Conservation (phyloP, 129 eudicot genomes). For the Calendula officinalis region DNA sequence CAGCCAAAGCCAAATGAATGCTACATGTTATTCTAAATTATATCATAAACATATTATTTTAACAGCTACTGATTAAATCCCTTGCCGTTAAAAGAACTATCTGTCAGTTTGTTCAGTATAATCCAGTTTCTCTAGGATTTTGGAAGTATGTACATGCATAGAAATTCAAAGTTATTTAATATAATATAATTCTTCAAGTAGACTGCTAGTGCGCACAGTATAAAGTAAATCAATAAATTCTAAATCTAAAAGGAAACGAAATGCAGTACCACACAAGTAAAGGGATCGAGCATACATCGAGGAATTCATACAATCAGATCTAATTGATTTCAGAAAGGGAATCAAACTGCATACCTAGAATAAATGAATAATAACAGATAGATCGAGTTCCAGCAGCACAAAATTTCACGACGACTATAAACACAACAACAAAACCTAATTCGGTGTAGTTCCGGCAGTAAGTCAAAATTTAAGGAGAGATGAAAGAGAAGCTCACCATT, state of each 20-base stretch:
- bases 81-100: neutral
- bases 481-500: conserved; percentile 12
- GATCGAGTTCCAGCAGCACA: neutral
- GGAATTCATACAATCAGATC: conserved; percentile 17
- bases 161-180: neutral
- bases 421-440: conserved; percentile 9
- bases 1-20: neutral
- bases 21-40: neutral
- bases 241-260: neutral
- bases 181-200: neutral
- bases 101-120: neutral
- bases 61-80: neutral
- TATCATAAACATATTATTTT: neutral
- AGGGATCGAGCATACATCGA: neutral
- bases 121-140: neutral
- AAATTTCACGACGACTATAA: neutral
- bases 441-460: neutral
- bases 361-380: neutral
- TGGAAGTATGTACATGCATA: neutral
- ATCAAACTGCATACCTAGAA: neutral
- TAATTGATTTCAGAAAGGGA: conserved; percentile 3
- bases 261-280: neutral
- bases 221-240: neutral
- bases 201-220: neutral
- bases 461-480: neutral